Conservation (phyloP, 129 eudicot genomes). For the Flaveria linearis region DNA sequence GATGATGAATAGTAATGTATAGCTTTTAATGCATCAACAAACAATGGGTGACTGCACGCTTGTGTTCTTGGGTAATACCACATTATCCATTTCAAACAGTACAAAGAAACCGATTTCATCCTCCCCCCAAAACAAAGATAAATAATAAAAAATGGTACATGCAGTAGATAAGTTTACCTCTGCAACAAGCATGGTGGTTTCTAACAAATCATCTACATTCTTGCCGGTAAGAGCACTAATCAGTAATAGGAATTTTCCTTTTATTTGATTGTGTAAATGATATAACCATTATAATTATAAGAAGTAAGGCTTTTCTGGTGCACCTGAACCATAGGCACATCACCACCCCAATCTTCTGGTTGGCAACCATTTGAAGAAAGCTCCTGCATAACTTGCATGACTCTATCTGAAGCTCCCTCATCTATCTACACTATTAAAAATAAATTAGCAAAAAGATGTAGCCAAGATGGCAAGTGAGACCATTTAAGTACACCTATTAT, state of each 20-base stretch:
- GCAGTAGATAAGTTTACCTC: constrained; percentile 55
- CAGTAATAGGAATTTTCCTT: constrained; percentile 36
- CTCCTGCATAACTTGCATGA: constrained; percentile 93
- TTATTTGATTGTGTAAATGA: not conserved
- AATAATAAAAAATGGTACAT: not conserved
- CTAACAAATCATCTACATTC: constrained; percentile 84
- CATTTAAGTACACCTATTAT: constrained; percentile 14
- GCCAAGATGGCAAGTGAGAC: not conserved
- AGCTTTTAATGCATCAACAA: too few species aligned
- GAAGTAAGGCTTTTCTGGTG: constrained; percentile 20
- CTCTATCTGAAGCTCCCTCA: constrained; percentile 91
- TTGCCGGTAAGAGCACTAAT: constrained; percentile 93
- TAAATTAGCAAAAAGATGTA: not conserved
- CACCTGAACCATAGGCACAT: constrained; percentile 92
- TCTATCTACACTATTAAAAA: constrained; percentile 57
- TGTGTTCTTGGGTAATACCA: too few species aligned
- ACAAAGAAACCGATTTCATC: not conserved
- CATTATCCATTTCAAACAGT: too few species aligned
- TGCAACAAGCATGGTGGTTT: constrained; percentile 91
- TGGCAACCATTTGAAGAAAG: constrained; percentile 80
- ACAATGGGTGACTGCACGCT: too few species aligned
- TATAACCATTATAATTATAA: not conserved
- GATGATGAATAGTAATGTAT: too few species aligned
- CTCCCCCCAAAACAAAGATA: too few species aligned
- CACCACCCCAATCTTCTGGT: constrained; percentile 99